These are phyloP conservation scores for Carex parvula DNA, from an alignment of 176 grass and related monocot genomes.

Conservation along the genomic window DNA sequence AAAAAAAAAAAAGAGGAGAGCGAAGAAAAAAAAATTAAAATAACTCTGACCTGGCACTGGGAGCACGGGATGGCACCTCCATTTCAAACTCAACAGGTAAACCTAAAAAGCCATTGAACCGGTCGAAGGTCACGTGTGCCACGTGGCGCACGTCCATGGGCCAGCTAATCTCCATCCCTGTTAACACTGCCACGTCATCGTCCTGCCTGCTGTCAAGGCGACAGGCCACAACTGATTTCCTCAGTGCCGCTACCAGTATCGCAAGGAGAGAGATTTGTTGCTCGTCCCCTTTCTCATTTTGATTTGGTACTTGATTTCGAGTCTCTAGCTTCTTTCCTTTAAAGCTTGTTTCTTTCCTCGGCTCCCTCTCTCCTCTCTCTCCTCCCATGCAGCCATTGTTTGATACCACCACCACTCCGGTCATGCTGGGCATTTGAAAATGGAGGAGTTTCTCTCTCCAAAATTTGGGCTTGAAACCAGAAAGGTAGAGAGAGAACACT, in stretches of 20 bases:
- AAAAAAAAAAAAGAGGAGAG: background rate
- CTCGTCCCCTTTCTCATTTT: conserved; percentile 29
- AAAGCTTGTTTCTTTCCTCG: conserved; percentile 25
- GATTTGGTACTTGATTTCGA: background rate
- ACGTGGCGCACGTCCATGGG: conserved; percentile 80
- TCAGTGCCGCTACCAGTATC: conserved; percentile 53
- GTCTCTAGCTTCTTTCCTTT: background rate
- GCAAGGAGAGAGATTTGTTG: conserved; percentile 44
- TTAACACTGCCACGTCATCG: conserved; percentile 7
- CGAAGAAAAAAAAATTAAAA: background rate
- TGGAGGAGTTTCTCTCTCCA: conserved; percentile 4
- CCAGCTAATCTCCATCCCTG: conserved; percentile 74
- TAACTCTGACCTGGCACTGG: conserved; percentile 58
- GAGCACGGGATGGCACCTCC: conserved; percentile 76
- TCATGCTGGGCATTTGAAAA: conserved; percentile 29
- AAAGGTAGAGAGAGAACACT: background rate
- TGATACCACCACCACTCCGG: conserved; percentile 68
- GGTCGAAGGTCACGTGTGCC: conserved; percentile 86
- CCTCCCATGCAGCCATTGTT: conserved; percentile 57
- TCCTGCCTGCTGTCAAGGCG: conserved; percentile 35
- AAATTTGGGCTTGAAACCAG: background rate
- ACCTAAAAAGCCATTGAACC: conserved; percentile 85
- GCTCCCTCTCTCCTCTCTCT: background rate
- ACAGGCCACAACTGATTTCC: conserved; percentile 77
- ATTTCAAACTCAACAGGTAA: conserved; percentile 85